Evolutionary conservation across 1,284 basidiomycete genomes (phyloP).

Genomic region (Golubevia pallescens): DNA sequence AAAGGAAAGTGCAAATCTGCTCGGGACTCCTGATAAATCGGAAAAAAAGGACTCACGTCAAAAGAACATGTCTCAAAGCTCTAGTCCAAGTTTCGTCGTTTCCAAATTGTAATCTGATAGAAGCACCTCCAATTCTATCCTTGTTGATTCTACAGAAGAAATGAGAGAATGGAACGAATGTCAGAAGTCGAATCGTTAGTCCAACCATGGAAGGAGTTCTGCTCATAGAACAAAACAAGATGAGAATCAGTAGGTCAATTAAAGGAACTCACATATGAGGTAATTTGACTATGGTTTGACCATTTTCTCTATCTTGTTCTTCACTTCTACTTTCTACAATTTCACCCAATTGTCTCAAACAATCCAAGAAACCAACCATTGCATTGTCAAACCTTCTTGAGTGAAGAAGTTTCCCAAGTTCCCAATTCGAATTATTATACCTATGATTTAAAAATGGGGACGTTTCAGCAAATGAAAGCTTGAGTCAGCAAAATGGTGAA

Average conservation of each 20-base stretch:
- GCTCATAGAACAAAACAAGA: neutral
- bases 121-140: slow-evolving; percentile 55
- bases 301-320: slow-evolving; percentile 10
- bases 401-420: slow-evolving; percentile 45
- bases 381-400: slow-evolving; percentile 54
- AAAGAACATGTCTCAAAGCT: slow-evolving; percentile 41
- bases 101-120: slow-evolving; percentile 51
- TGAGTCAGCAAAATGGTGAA: neutral
- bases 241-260: neutral
- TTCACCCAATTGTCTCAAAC: slow-evolving; percentile 43
- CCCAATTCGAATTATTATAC: slow-evolving; percentile 27
- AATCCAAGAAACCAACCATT: slow-evolving; percentile 49
- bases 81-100: slow-evolving; percentile 56
- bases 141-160: slow-evolving; percentile 31
- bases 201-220: too few relatives aligned
- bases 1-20: too few relatives aligned
- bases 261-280: slow-evolving; percentile 35
- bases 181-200: neutral
- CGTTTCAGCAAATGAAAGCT: neutral
- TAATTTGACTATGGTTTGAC: slow-evolving; percentile 13
- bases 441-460: neutral
- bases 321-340: slow-evolving; percentile 8
- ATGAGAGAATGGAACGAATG: neutral
- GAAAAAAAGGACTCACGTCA: slow-evolving; percentile 11
- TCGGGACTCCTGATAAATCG: neutral